Conservation (phyloP, 2,329 filamentous ascomycete genomes). For the Scytalidium sp. region DNA sequence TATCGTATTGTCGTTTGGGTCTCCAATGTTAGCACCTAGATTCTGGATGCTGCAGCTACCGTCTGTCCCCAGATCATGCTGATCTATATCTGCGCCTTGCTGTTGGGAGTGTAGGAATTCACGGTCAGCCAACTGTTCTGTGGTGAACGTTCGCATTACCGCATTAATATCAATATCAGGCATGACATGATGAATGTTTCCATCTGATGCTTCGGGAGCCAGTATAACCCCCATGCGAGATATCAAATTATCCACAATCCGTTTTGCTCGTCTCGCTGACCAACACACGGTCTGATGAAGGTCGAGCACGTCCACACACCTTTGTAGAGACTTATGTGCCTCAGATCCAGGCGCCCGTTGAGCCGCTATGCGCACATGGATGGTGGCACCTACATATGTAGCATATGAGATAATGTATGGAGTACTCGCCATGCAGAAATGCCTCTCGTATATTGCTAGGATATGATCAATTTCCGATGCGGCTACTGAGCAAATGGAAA, state of each 20-base stretch:
- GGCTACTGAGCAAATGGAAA: constrained; percentile 42
- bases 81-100: not conserved
- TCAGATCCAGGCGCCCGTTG: constrained; percentile 7
- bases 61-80: not conserved
- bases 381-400: constrained; percentile 39
- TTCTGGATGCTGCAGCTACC: not conserved
- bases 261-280: constrained; percentile 7
- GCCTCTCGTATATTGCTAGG: constrained; percentile 40
- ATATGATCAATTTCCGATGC: constrained; percentile 42
- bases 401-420: constrained; percentile 56
- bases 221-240: constrained; percentile 3
- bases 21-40: not conserved
- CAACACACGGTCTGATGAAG: constrained; percentile 5
- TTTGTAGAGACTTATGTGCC: constrained; percentile 4
- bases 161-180: constrained; percentile 7
- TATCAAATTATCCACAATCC: constrained; percentile 4
- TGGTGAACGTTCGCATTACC: constrained; percentile 4
- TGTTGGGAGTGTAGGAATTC: not conserved
- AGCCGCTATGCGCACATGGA: constrained; percentile 13
- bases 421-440: constrained; percentile 42
- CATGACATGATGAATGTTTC: not conserved
- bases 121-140: not conserved
- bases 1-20: not conserved
- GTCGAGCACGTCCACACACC: constrained; percentile 6
- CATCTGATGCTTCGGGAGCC: not conserved